Percentiles rank a stretch among this genome's conserved stretches.
Evolutionary conservation across 2,329 filamentous ascomycete species (phyloP).

Genomic region (Tolypocladium tundrense): DNA sequence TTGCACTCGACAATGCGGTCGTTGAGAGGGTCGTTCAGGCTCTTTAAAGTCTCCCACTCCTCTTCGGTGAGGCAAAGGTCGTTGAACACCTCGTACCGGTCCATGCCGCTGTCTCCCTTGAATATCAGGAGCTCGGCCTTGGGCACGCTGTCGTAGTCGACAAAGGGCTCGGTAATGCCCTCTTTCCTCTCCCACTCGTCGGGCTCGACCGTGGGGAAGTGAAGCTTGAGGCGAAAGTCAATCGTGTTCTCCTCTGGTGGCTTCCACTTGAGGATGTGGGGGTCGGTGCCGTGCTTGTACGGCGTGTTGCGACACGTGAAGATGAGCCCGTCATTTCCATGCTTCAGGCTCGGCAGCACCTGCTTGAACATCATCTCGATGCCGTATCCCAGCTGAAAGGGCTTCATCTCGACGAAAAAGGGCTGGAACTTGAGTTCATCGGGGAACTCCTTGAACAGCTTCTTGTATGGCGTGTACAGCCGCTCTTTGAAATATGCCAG

Average conservation of each 20-base stretch:
- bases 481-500: constrained; percentile 75
- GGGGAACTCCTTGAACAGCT: constrained; percentile 54
- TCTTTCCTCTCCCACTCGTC: constrained; percentile 58
- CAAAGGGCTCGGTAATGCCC: constrained; percentile 49
- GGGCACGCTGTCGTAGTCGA: constrained; percentile 74
- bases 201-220: constrained; percentile 63
- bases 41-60: constrained; percentile 80
- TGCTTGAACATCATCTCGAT: constrained; percentile 87
- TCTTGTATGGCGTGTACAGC: constrained; percentile 61
- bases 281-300: constrained; percentile 85
- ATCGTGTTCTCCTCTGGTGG: constrained; percentile 90
- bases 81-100: constrained; percentile 54
- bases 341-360: constrained; percentile 71
- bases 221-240: constrained; percentile 74
- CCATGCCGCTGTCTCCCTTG: constrained; percentile 43
- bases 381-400: constrained; percentile 80
- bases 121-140: constrained; percentile 62
- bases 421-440: constrained; percentile 60
- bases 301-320: constrained; percentile 87
- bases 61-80: constrained; percentile 58
- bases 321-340: constrained; percentile 94
- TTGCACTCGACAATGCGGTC: constrained; percentile 86
- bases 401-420: constrained; percentile 80
- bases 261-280: constrained; percentile 96
- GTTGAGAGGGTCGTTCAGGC: constrained; percentile 63